phyloP scores from a whole-genome alignment of 2,329 filamentous ascomycete species.

The Hypoxylon sp. region DNA sequence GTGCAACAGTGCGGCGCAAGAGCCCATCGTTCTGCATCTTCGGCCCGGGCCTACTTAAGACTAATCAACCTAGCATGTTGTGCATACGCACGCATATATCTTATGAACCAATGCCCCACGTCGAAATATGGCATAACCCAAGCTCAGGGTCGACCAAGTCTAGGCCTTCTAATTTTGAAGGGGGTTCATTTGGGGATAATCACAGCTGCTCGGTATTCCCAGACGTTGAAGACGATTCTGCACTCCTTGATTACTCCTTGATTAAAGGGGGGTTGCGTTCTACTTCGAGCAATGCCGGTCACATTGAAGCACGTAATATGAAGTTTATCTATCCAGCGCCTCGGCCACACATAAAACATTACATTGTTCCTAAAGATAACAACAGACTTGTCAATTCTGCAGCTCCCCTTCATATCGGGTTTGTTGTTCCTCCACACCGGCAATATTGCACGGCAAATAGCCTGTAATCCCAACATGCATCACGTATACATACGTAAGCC shows the following conservation, averaged over 20 bases:
- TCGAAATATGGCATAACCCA: constrained; percentile 21
- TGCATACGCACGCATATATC: constrained; percentile 15
- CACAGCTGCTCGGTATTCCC: too few species aligned
- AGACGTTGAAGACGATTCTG: too few species aligned
- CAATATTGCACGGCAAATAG: constrained; percentile 36
- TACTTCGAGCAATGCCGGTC: constrained; percentile 30
- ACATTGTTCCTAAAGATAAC: constrained; percentile 11
- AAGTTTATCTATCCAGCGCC: constrained; percentile 16
- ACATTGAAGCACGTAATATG: constrained; percentile 27
- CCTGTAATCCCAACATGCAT: constrained; percentile 33
- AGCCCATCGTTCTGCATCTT: constrained; percentile 33
- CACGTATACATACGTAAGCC: constrained; percentile 29
- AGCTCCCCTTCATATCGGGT: constrained; percentile 14
- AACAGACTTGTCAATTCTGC: constrained; percentile 6
- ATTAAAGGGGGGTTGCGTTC: constrained; percentile 23
- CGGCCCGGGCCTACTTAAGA: constrained; percentile 30
- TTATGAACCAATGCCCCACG: constrained; percentile 24
- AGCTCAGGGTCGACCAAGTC: too few species aligned
- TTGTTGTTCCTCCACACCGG: constrained; percentile 22
- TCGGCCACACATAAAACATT: constrained; percentile 16
- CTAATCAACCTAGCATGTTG: constrained; percentile 28
- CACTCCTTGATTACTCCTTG: too few species aligned
- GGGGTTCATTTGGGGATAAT: too few species aligned
- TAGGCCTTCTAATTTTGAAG: constrained; percentile 14
- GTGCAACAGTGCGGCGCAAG: constrained; percentile 32